phyloP scores from a whole-genome alignment of 2,329 filamentous ascomycete genomes.

The Dothidotthia symphoricarpi region DNA sequence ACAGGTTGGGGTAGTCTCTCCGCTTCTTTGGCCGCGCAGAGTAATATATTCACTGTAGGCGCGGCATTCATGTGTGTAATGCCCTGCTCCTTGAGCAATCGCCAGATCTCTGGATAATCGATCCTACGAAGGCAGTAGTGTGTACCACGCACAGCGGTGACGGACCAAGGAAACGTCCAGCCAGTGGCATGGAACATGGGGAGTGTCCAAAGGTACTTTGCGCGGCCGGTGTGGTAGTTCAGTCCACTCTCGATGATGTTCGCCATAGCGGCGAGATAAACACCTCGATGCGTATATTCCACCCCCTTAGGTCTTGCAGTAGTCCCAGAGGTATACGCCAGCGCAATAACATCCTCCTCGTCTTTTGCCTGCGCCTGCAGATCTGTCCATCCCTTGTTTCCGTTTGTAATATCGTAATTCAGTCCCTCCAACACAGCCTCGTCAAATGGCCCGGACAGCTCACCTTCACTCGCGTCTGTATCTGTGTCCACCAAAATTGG shows the following conservation, averaged over 20 bases:
- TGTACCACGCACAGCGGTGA: slow-evolving; percentile 91
- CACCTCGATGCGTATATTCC: slow-evolving; percentile 83
- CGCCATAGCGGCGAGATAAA: slow-evolving; percentile 78
- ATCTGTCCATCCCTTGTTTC: slow-evolving; percentile 71
- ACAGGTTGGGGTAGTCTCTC: slow-evolving; percentile 67
- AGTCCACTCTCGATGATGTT: slow-evolving; percentile 89
- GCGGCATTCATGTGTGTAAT: slow-evolving; percentile 96
- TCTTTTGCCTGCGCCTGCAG: slow-evolving; percentile 67
- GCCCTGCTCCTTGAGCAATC: slow-evolving; percentile 75
- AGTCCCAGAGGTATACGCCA: slow-evolving; percentile 93
- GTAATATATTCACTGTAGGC: slow-evolving; percentile 90
- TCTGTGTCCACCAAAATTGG: slow-evolving; percentile 80
- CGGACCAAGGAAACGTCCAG: slow-evolving; percentile 89
- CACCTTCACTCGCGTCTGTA: slow-evolving; percentile 72
- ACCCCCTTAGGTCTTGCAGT: slow-evolving; percentile 92
- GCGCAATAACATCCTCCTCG: slow-evolving; percentile 79
- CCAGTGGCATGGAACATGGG: slow-evolving; percentile 75
- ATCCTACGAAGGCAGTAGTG: slow-evolving; percentile 94
- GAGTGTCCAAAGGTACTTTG: slow-evolving; percentile 86
- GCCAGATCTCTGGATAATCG: slow-evolving; percentile 92
- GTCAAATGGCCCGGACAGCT: slow-evolving; percentile 77
- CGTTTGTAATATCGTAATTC: slow-evolving; percentile 65
- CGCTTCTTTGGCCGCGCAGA: slow-evolving; percentile 79
- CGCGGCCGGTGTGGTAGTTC: slow-evolving; percentile 66
- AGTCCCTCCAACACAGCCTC: slow-evolving; percentile 79